A percentile compares a stretch with the other conserved stretches of the same genome.
Conservation (phyloP, 768 basidiomycete species). For the Agrocybe pediades region DNA sequence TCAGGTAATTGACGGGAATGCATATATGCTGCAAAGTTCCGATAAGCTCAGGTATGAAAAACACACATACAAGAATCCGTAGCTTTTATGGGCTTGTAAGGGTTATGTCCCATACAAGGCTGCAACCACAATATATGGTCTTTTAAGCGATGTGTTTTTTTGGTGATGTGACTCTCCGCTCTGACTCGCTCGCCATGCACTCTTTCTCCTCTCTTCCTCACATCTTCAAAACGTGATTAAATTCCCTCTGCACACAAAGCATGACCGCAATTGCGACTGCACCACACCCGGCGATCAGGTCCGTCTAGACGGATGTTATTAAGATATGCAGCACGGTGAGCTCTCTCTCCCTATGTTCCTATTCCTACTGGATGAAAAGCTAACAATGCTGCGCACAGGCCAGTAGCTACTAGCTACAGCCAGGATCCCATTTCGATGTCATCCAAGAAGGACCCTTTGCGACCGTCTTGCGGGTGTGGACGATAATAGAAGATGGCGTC, state of each 20-base stretch:
- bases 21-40: too few relatives aligned
- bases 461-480: conserved; percentile 41
- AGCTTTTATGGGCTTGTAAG: too few relatives aligned
- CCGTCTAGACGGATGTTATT: conserved; percentile 4
- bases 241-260: neutral
- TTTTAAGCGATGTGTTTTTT: too few relatives aligned
- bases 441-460: conserved; percentile 49
- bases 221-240: neutral
- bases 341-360: neutral
- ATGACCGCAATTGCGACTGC: neutral
- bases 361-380: too few relatives aligned
- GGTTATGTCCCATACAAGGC: too few relatives aligned
- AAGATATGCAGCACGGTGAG: conserved; percentile 14
- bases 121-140: too few relatives aligned
- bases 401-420: too few relatives aligned
- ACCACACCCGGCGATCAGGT: neutral
- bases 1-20: too few relatives aligned
- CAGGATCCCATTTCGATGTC: conserved; percentile 33
- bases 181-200: neutral
- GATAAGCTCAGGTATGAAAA: too few relatives aligned
- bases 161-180: too few relatives aligned
- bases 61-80: too few relatives aligned
- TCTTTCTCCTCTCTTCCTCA: neutral
- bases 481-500: conserved; percentile 28
- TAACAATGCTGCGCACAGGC: too few relatives aligned